Conservation (phyloP, 2,329 filamentous ascomycete genomes). For the Tolypocladium sp. region DNA sequence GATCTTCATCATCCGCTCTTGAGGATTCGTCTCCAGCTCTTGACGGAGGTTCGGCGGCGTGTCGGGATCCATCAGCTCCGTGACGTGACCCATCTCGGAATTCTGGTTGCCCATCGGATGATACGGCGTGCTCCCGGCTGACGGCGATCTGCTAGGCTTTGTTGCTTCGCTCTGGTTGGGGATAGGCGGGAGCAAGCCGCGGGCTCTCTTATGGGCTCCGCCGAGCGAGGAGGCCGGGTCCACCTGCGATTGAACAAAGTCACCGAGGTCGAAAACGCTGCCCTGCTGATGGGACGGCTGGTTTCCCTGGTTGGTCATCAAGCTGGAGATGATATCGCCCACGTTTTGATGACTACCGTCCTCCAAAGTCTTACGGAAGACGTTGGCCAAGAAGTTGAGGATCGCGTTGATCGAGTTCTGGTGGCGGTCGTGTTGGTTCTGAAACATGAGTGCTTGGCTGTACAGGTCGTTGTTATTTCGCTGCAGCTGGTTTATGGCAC, state of each 20-base stretch:
- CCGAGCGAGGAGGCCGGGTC: conserved; percentile 26
- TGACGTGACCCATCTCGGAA: conserved; percentile 46
- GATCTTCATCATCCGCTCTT: conserved; percentile 55
- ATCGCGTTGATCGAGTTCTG: conserved; percentile 99
- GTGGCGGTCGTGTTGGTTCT: conserved; percentile 88
- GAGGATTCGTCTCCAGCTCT: conserved; percentile 48
- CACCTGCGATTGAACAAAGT: conserved; percentile 42
- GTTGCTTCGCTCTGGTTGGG: conserved; percentile 25
- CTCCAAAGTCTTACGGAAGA: conserved; percentile 89
- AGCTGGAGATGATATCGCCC: conserved; percentile 72
- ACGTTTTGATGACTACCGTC: conserved; percentile 69
- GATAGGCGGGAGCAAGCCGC: conserved; percentile 46
- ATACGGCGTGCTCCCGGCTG: conserved; percentile 18
- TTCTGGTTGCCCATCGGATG: conserved; percentile 19
- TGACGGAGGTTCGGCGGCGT: conserved; percentile 42
- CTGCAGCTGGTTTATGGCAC: conserved; percentile 69
- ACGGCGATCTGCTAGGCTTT: conserved; percentile 17
- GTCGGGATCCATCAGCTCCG: conserved; percentile 50
- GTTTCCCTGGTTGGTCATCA: conserved; percentile 51
- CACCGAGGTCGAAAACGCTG: conserved; percentile 52
- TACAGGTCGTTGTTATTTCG: conserved; percentile 83
- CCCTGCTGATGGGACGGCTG: conserved; percentile 35
- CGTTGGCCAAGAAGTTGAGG: conserved; percentile 89
- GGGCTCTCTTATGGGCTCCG: conserved; percentile 38
- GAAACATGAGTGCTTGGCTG: conserved; percentile 79